Conservation (phyloP, 352 stramenopile species). For the Phytophthora pseudosyringae region DNA sequence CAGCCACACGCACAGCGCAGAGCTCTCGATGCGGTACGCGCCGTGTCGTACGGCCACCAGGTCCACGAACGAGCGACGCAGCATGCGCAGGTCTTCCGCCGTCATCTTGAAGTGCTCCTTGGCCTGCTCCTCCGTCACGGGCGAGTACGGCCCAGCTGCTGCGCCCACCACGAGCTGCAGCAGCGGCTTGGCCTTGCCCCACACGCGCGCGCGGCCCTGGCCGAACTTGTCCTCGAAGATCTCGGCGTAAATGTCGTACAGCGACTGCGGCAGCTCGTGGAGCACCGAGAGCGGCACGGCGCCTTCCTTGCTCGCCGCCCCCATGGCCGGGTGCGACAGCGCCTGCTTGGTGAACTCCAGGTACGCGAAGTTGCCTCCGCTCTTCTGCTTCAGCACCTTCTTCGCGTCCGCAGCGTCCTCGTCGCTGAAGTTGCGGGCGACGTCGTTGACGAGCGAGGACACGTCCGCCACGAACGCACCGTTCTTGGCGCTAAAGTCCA, state of each 20-base stretch:
- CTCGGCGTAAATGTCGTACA: constrained; percentile 86
- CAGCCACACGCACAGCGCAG: constrained; percentile 76
- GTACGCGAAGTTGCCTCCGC: constrained; percentile 78
- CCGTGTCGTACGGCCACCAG: constrained; percentile 66
- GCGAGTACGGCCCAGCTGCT: constrained; percentile 70
- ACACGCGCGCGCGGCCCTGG: constrained; percentile 72
- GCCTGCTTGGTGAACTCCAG: constrained; percentile 84
- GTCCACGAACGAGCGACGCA: constrained; percentile 80
- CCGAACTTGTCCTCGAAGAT: constrained; percentile 92
- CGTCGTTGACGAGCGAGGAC: constrained; percentile 60
- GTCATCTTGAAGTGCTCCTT: constrained; percentile 62
- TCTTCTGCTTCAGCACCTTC: constrained; percentile 69
- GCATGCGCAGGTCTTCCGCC: constrained; percentile 69
- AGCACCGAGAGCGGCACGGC: constrained; percentile 66
- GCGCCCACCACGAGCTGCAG: constrained; percentile 76
- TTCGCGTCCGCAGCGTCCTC: constrained; percentile 52
- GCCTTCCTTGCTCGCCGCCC: constrained; percentile 42
- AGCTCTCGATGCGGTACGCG: constrained; percentile 80
- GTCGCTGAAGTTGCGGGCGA: constrained; percentile 55
- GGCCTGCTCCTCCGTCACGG: constrained; percentile 73
- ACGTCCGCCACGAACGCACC: constrained; percentile 63
- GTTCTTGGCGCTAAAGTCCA: constrained; percentile 82
- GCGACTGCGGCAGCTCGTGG: constrained; percentile 74
- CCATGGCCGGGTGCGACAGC: constrained; percentile 70
- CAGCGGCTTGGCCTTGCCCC: constrained; percentile 77